Evolutionary conservation across 768 basidiomycete genomes (phyloP).

Genomic region (Amyloporia xantha): DNA sequence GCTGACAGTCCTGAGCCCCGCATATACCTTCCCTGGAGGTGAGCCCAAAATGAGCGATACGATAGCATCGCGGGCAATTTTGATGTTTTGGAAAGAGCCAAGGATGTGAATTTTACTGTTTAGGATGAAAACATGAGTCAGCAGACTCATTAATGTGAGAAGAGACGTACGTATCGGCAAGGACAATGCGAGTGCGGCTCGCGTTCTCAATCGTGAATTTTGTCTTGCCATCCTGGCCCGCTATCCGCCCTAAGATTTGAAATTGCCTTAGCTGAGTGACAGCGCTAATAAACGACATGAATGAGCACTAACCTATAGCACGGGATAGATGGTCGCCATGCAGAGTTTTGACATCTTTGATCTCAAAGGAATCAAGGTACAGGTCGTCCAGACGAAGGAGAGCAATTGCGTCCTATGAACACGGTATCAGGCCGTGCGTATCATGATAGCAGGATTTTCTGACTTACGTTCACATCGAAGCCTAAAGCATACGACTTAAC

Average conservation of each 20-base stretch:
- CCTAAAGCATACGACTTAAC: conserved; percentile 92
- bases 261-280: too few relatives aligned
- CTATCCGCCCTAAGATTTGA: conserved; percentile 93
- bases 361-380: conserved; percentile 97
- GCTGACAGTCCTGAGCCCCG: conserved; percentile 85
- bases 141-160: background rate
- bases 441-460: too few relatives aligned
- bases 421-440: too few relatives aligned
- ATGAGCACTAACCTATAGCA: conserved; percentile 66
- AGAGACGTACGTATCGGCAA: conserved; percentile 90
- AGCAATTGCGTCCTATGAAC: conserved; percentile 81
- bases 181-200: conserved; percentile 93
- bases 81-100: conserved; percentile 98
- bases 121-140: background rate
- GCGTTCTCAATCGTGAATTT: conserved; percentile 99
- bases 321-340: conserved; percentile 98
- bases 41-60: conserved; percentile 93
- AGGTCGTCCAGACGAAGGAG: conserved; percentile 93
- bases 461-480: conserved; percentile 85
- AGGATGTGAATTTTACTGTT: conserved; percentile 94
- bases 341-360: conserved; percentile 97
- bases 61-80: conserved; percentile 92
- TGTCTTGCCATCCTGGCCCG: conserved; percentile 97
- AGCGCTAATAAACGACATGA: background rate
- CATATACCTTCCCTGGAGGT: conserved; percentile 91